phyloP scores from a whole-genome alignment of 2,329 filamentous ascomycete species.

The Raffaelea arxii region DNA sequence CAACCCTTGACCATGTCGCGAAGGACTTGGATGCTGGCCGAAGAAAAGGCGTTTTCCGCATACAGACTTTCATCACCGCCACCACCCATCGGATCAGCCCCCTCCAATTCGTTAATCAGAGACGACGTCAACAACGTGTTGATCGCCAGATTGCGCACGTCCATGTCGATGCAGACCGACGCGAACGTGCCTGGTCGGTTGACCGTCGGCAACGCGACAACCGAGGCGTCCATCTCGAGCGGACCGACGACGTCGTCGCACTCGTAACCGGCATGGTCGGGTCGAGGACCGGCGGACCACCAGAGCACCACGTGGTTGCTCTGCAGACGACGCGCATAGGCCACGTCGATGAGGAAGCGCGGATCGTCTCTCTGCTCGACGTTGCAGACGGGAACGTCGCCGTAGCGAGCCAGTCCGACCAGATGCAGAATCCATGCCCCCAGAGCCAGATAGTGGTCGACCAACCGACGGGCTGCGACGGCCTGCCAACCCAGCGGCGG shows the following conservation, averaged over 20 bases:
- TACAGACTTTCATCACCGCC: constrained; percentile 62
- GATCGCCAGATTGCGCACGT: constrained; percentile 88
- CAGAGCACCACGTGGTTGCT: constrained; percentile 90
- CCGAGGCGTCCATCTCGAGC: constrained; percentile 71
- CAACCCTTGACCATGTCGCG: constrained; percentile 98
- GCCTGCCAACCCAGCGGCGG: constrained; percentile 91
- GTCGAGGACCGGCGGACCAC: constrained; percentile 83
- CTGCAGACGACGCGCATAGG: constrained; percentile 82
- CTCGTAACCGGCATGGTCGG: constrained; percentile 94
- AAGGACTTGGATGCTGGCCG: constrained; percentile 79
- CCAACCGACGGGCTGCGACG: constrained; percentile 75
- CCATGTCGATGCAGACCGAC: constrained; percentile 91
- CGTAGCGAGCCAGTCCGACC: constrained; percentile 78
- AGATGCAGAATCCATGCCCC: constrained; percentile 87
- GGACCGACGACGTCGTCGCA: constrained; percentile 78
- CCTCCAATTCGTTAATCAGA: constrained; percentile 92
- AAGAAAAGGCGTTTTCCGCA: constrained; percentile 86
- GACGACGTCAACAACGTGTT: constrained; percentile 97
- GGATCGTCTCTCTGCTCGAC: constrained; percentile 91
- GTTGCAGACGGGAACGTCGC: constrained; percentile 91
- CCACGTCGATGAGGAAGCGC: constrained; percentile 88
- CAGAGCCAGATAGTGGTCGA: constrained; percentile 86
- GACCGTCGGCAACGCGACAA: constrained; percentile 85
- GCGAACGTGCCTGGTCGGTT: constrained; percentile 92
- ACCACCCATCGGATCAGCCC: constrained; percentile 65